Evolutionary conservation across 805 yeast genomes (phyloP).

Genomic region (Pichia heedii): DNA sequence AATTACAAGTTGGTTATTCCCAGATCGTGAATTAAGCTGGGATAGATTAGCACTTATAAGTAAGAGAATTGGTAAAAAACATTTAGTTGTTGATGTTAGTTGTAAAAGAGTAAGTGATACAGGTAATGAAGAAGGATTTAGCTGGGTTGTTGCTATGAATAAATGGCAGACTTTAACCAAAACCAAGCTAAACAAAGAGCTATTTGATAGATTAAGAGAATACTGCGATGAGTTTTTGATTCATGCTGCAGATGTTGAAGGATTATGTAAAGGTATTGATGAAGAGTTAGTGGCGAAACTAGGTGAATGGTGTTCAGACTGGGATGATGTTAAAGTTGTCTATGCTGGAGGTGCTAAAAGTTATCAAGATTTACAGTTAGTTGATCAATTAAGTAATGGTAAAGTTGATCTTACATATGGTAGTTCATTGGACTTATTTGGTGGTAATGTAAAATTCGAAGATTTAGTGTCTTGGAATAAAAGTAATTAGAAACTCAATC

Average conservation of each 20-base stretch:
- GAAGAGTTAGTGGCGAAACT: conserved; percentile 60
- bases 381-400: conserved; percentile 60
- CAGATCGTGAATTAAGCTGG: conserved; percentile 43
- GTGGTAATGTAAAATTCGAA: conserved; percentile 76
- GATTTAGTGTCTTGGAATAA: conserved; percentile 74
- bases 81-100: conserved; percentile 82
- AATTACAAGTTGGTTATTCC: conserved; percentile 86
- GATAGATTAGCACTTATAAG: conserved; percentile 45
- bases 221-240: conserved; percentile 83
- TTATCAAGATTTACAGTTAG: conserved; percentile 58
- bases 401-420: conserved; percentile 91
- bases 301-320: conserved; percentile 61
- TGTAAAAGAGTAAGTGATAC: conserved; percentile 42
- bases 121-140: conserved; percentile 19
- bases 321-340: conserved; percentile 54
- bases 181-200: conserved; percentile 42
- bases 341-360: conserved; percentile 96
- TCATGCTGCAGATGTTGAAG: conserved; percentile 99
- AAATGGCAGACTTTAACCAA: conserved; percentile 91
- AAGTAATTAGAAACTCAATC: neutral
- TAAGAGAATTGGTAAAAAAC: conserved; percentile 48
- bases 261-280: conserved; percentile 89
- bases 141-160: conserved; percentile 96
- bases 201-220: conserved; percentile 43
- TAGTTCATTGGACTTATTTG: conserved; percentile 88